These are phyloP conservation scores for Pseudognaphalium luteoalbum DNA, from an alignment of 129 eudicot genomes.

Conservation along the genomic window DNA sequence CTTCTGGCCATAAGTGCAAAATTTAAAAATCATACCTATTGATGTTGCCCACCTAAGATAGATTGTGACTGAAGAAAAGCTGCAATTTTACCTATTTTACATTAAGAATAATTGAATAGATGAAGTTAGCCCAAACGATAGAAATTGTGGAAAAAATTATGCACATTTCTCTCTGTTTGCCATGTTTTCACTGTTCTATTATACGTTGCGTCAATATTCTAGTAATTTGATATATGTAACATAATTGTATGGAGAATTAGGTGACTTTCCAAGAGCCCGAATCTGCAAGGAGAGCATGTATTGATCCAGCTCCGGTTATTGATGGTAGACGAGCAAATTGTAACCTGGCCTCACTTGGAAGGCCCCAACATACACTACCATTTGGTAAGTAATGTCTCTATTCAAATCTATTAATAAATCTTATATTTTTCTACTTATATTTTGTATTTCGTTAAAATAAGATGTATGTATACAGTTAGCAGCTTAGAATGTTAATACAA, in stretches of 20 bases:
- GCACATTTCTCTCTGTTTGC: neutral
- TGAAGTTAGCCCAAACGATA: neutral
- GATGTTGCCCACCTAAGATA: neutral
- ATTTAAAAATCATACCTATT: neutral
- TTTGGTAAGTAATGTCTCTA: constrained; percentile 36
- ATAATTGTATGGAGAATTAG: constrained; percentile 64
- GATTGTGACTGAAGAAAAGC: neutral
- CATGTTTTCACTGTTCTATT: neutral
- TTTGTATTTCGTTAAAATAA: too few relatives aligned
- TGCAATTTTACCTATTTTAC: neutral
- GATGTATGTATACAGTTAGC: too few relatives aligned
- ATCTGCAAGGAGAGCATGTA: constrained; percentile 84
- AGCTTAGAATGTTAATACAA: too few relatives aligned
- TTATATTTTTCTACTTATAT: neutral
- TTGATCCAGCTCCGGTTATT: constrained; percentile 78
- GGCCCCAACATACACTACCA: constrained; percentile 63
- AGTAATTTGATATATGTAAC: constrained; percentile 35
- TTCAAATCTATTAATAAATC: neutral
- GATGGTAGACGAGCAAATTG: constrained; percentile 91
- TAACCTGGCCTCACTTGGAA: constrained; percentile 84
- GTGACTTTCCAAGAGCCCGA: constrained; percentile 94
- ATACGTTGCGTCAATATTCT: constrained; percentile 8
- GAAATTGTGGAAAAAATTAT: neutral
- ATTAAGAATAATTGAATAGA: neutral
- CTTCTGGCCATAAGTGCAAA: neutral